These are phyloP conservation scores for Talaromyces thailandensis DNA, from an alignment of 495 filamentous ascomycete genomes.

Conservation along the genomic window DNA sequence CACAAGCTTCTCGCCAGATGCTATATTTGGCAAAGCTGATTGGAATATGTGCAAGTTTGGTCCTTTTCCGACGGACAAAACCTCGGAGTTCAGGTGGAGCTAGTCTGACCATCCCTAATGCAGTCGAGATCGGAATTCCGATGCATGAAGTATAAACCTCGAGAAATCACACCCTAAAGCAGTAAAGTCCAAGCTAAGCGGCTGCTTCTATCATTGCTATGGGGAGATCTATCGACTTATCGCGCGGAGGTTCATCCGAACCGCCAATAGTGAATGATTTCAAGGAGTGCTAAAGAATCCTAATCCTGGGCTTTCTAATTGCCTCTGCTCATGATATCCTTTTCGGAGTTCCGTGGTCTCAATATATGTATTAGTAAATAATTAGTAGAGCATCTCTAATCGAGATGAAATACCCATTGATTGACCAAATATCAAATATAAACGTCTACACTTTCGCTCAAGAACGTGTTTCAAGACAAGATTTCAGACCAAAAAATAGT, in stretches of 20 bases:
- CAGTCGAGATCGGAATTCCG: background rate
- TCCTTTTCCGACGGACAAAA: background rate
- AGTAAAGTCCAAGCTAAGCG: background rate
- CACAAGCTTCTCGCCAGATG: background rate
- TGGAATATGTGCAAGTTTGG: background rate
- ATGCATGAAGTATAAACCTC: background rate
- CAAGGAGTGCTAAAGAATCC: background rate
- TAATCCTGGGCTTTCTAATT: background rate
- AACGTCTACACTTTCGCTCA: background rate
- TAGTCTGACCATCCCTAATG: background rate
- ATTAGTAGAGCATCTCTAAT: too few relatives aligned
- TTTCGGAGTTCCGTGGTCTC: background rate
- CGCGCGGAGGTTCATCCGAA: too few relatives aligned
- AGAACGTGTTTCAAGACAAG: background rate
- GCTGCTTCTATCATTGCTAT: background rate
- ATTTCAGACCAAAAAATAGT: background rate
- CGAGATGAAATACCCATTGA: background rate
- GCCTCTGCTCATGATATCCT: background rate
- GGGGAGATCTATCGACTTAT: too few relatives aligned
- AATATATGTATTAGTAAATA: background rate
- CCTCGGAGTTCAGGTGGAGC: constrained; percentile 7
- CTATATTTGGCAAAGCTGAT: background rate
- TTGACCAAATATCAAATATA: background rate
- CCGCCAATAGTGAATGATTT: background rate
- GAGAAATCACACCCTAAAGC: background rate